Evolutionary conservation across 306 rosid species (phyloP), one percentile per base, ranked within the genome.

Genomic region (Hippophae tibetana): DNA sequence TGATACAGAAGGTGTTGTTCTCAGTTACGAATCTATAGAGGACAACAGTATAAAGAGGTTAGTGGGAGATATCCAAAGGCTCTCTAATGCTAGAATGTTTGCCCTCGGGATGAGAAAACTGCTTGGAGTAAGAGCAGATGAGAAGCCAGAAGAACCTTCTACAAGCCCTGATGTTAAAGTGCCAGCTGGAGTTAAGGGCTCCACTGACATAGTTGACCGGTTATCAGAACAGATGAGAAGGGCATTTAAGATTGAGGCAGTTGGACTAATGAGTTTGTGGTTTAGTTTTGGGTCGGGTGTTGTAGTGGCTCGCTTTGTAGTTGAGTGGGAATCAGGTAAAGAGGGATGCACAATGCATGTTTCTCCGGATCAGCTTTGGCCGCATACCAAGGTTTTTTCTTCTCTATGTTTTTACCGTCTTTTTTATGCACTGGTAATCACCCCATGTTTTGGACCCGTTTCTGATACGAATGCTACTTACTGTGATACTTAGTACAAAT

Each of bases 301-400:
- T 56, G 83, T 89, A 51, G 99, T 89, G 54, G 99, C 95, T 59
- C 99, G 97, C 53, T 93, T 93, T 80, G 99, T 84, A 69, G 99
- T 93, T 27, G 99, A 93, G 76, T 93, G 99, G 99, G 95, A 89
- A 77, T 86, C 97, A 12, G 82, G 95, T 56, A 89, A 84, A 72
- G 97, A 93, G 74, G 99, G 99, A 77, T 93, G 99, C 79, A 89
- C 99, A 5, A 89, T 93, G 95, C 99, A 93, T 58, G 95, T 93
- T 52, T 86, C 97, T 67, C 97, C 99, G 0, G 99, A 93, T 72
- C 97, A 93, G 65, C 95, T 93, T 68, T 93, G 99, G 99, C 99
- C 99, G 58, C 99, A 93, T 69, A 93, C 99, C 40, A 93, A 84
- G 99, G 99, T 93, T 63, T 54, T 72, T 74, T 57, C 62, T 3